Conservation (phyloP, 2,329 filamentous ascomycete species). For the Aspergillus vadensis region DNA sequence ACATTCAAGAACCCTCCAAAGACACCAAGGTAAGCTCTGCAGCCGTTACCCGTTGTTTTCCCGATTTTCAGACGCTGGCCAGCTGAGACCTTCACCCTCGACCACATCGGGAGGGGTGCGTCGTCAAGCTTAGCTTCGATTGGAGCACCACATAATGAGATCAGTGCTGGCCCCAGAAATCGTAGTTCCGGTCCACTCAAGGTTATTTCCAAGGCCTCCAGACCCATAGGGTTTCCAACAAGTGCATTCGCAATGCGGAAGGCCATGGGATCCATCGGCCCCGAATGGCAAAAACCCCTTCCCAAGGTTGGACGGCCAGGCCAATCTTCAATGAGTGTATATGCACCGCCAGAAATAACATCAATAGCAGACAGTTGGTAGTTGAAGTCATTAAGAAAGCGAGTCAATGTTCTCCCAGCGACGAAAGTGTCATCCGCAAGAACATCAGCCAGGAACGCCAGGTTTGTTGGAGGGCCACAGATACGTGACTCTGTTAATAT, state of each 20-base stretch:
- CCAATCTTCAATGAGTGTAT: slow-evolving; percentile 61
- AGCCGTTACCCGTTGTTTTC: slow-evolving; percentile 55
- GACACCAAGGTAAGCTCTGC: slow-evolving; percentile 61
- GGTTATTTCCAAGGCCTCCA: slow-evolving; percentile 62
- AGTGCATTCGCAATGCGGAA: slow-evolving; percentile 62
- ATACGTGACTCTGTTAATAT: slow-evolving; percentile 51
- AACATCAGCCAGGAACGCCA: slow-evolving; percentile 58
- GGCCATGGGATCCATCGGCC: slow-evolving; percentile 64
- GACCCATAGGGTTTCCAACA: slow-evolving; percentile 56
- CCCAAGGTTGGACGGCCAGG: slow-evolving; percentile 60
- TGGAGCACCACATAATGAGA: slow-evolving; percentile 60
- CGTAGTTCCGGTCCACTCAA: slow-evolving; percentile 60
- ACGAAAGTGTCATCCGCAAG: slow-evolving; percentile 50
- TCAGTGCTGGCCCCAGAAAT: slow-evolving; percentile 57
- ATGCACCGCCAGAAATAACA: slow-evolving; percentile 58
- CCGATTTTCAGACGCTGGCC: slow-evolving; percentile 59
- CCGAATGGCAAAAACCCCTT: slow-evolving; percentile 60
- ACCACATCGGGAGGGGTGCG: slow-evolving; percentile 56
- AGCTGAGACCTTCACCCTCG: slow-evolving; percentile 51
- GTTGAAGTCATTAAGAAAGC: slow-evolving; percentile 55
- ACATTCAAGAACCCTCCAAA: slow-evolving; percentile 58
- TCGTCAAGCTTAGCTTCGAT: slow-evolving; percentile 57
- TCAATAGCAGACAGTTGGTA: slow-evolving; percentile 57
- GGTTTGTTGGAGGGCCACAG: slow-evolving; percentile 59
- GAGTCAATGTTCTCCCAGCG: slow-evolving; percentile 58